Base-by-base conservation (phyloP, 2,329 filamentous ascomycete genomes). In the Cladophialophora yegresii region DNA sequence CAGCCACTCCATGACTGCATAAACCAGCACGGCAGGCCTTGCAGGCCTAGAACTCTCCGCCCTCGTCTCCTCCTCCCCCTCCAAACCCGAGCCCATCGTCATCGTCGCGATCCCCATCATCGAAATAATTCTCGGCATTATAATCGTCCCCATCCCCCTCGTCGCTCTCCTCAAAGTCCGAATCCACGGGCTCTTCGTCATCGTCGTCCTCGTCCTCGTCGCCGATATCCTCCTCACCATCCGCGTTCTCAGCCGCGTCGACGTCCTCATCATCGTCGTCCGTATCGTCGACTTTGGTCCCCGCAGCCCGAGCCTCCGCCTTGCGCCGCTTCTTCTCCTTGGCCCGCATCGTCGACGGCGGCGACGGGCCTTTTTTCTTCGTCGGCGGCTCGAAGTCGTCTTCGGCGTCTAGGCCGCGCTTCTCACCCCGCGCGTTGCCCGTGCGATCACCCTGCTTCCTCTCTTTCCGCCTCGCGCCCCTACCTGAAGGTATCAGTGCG, bases 101-200 rank as follows among this genome's bases (percentile, higher is more conserved):
- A 57, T 76, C 79, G 54, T 81, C 81, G 55, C 81, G 80, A 56
- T 83, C 86, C 6, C 86, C 86, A 61, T 80, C 84, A 67, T 85
- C 83, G 70, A 86, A 86, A 77, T 88, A 88, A 67, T 87, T 82
- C 70, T 88, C 86, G 1, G 83, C 86, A 69, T 87, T 84, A 70
- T 88, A 87, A 72, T 87, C 85, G 3, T 84, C 85, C 4, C 80
- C 83, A 75, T 82, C 81, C 40, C 82, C 81, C 61, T 85, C 83
- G 12, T 85, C 85, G 51, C 86, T 84, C 26, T 84, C 83, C 51
- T 85, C 82, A 67, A 85, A 87, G 60, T 85, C 83, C 63, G 85
- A 83, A 59, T 87, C 85, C 6, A 82, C 78, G 33, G 84, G 80
- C 64, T 84, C 81, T 49, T 82, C 83, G 7, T 83, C 78, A 0